Evolutionary conservation across 2,329 filamentous ascomycete genomes (phyloP), one percentile per base, ranked within the genome.

Genomic region (Alternaria rosae): DNA sequence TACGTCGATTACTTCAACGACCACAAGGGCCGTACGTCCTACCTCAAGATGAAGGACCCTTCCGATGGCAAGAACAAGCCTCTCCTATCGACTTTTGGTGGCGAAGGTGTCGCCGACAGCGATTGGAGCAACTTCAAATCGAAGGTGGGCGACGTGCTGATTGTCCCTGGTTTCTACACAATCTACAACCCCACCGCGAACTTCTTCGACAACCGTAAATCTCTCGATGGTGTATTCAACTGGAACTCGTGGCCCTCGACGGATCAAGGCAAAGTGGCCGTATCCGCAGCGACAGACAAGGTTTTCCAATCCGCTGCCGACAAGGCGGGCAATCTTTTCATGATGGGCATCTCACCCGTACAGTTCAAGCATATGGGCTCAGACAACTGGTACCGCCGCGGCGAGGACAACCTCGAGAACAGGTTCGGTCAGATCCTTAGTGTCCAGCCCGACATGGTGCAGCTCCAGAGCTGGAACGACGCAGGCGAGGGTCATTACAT

Each of bases 381-480:
- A 64, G 70, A 75, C 21, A 79, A 79, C 62, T 77, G 75, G 73
- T 81, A 80, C 69, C 75, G 77, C 6, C 75, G 76, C 26, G 79
- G 78, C 50, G 78, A 81, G 54, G 64, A 70, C 9, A 81, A 81
- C 50, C 72, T 81, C 15, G 74, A 77, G 20, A 52, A 72, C 44
- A 73, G 64, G 54, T 70, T 73, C 38, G 64, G 51, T 26, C 72
- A 68, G 58, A 72, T 76, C 11, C 69, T 82, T 1, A 42, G 58
- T 8, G 32, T 81, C 10, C 70, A 77, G 50, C 79, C 80, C 3
- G 77, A 80, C 50, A 78, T 80, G 54, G 63, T 81, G 10, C 75
- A 82, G 63, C 66, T 81, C 5, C 78, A 80, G 48, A 80, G 78
- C 13, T 82, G 80, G 79, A 82, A 82, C 51, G 80, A 82, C 52